A percentile compares a stretch with the other conserved stretches of the same genome.
Conservation (phyloP, 1,284 basidiomycete species). For the Clitocybe nebularis region DNA sequence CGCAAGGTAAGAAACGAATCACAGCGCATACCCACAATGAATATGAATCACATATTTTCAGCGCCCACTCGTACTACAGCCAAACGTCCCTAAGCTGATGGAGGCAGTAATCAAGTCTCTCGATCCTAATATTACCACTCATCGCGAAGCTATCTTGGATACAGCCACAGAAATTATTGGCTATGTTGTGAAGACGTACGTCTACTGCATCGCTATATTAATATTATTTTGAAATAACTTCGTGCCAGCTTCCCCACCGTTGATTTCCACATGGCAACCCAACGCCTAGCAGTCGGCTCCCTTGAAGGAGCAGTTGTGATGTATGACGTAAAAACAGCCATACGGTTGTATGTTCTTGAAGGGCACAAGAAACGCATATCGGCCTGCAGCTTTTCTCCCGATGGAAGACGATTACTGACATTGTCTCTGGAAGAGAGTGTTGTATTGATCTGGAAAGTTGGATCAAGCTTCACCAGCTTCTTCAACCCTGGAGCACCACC, state of each 20-base stretch:
- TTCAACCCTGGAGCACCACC: slow-evolving; percentile 91
- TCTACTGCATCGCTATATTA: slow-evolving; percentile 11
- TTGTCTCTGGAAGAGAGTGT: slow-evolving; percentile 81
- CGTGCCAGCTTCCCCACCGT: slow-evolving; percentile 79
- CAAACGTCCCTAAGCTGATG: slow-evolving; percentile 83
- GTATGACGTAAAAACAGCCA: slow-evolving; percentile 97
- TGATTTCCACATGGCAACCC: slow-evolving; percentile 83
- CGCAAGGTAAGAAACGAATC: slow-evolving; percentile 74
- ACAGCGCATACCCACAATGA: no score
- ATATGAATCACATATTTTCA: slow-evolving; percentile 29
- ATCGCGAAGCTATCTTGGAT: slow-evolving; percentile 85
- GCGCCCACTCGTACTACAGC: slow-evolving; percentile 83
- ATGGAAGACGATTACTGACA: slow-evolving; percentile 87
- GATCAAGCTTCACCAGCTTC: slow-evolving; percentile 80
- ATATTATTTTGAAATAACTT: not conserved
- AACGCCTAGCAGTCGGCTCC: slow-evolving; percentile 91
- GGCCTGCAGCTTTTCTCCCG: slow-evolving; percentile 87
- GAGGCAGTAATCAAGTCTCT: slow-evolving; percentile 97
- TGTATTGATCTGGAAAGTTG: slow-evolving; percentile 89
- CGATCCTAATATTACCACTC: slow-evolving; percentile 83
- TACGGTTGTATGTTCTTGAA: slow-evolving; percentile 91
- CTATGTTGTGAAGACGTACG: slow-evolving; percentile 84
- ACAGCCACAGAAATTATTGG: slow-evolving; percentile 92
- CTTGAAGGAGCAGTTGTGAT: slow-evolving; percentile 91
- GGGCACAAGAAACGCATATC: slow-evolving; percentile 79